Evolutionary conservation across 169 alveolate species (phyloP).

Genomic region (Theileria parva): DNA sequence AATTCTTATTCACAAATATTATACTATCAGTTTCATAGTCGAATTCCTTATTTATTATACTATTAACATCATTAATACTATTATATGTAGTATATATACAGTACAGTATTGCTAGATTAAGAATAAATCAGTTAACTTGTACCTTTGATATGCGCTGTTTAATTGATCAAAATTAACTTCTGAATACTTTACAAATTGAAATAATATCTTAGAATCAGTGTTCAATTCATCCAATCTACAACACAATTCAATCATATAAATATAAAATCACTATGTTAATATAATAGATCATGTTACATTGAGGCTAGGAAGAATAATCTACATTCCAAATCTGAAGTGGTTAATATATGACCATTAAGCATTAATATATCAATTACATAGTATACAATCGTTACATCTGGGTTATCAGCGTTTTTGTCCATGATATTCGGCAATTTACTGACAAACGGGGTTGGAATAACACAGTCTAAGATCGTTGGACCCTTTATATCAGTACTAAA

Average conservation of each 20-base stretch:
- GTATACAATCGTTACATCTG: conserved; percentile 3
- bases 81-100: neutral
- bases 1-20: conserved; percentile 41
- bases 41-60: conserved; percentile 4
- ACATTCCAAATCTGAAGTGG: conserved; percentile 56
- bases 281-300: conserved; percentile 31
- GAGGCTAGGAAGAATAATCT: conserved; percentile 40
- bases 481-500: conserved; percentile 55
- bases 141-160: conserved; percentile 39
- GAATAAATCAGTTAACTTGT: neutral
- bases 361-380: conserved; percentile 52
- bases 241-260: neutral
- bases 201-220: conserved; percentile 18
- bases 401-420: neutral
- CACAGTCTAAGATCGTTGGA: conserved; percentile 59
- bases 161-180: neutral
- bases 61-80: neutral
- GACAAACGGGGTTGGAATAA: conserved; percentile 6
- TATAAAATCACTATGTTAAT: too few species aligned
- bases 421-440: neutral
- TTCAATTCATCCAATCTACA: conserved; percentile 46
- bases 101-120: neutral
- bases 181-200: neutral
- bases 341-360: conserved; percentile 52
- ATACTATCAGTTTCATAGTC: conserved; percentile 48